Evolutionary conservation across 1,139 yeast species (phyloP).

Genomic region (Debaryomyces robertsiae): DNA sequence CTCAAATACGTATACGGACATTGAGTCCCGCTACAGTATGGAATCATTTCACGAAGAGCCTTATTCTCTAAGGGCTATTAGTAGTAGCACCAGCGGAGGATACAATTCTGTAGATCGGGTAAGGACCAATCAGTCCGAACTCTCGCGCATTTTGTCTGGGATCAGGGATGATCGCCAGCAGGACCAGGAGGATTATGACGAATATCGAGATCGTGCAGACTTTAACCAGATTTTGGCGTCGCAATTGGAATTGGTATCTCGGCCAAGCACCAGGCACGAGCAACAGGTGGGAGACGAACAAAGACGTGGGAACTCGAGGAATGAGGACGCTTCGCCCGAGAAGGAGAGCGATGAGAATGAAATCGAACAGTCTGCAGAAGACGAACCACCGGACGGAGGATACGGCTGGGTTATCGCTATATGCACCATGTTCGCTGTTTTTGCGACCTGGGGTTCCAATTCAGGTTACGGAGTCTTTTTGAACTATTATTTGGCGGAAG

Average conservation of each 20-base stretch:
- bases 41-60: conserved; percentile 2
- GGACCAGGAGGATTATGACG: conserved; percentile 21
- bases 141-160: conserved; percentile 35
- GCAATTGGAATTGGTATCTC: conserved; percentile 24
- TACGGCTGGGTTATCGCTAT: conserved; percentile 70
- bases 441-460: conserved; percentile 77
- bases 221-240: conserved; percentile 26
- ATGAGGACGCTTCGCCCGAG: not conserved
- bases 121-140: conserved; percentile 24
- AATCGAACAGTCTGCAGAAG: conserved; percentile 15
- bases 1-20: not conserved
- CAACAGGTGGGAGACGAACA: conserved; percentile 12
- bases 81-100: not conserved
- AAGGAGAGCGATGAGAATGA: conserved; percentile 6
- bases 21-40: conserved; percentile 1
- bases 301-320: not conserved
- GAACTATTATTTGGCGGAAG: conserved; percentile 49
- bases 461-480: conserved; percentile 71
- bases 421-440: conserved; percentile 49
- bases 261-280: conserved; percentile 5
- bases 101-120: conserved; percentile 4
- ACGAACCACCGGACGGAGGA: conserved; percentile 63
- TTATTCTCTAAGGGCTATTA: conserved; percentile 4
- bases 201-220: conserved; percentile 21
- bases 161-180: conserved; percentile 34